phyloP scores from a whole-genome alignment of 2,329 filamentous ascomycete genomes.

The Ilyonectria mors-panacis region DNA sequence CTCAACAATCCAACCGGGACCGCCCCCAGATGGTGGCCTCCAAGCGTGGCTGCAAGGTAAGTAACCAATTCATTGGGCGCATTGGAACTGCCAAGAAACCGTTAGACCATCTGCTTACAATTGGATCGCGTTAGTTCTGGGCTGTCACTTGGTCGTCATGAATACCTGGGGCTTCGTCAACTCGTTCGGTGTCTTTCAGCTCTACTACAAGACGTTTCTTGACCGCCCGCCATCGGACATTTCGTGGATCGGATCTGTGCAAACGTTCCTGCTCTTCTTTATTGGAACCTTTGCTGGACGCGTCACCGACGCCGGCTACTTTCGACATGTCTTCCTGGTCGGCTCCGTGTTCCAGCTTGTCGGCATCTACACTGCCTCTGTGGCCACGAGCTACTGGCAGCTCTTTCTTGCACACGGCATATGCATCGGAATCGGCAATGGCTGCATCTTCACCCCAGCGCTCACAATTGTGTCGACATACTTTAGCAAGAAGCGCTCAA shows the following conservation, averaged over 20 bases:
- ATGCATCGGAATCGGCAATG: slow-evolving; percentile 62
- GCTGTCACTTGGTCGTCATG: slow-evolving; percentile 35
- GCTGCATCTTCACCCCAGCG: slow-evolving; percentile 68
- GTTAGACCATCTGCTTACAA: background rate
- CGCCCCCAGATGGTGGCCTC: background rate
- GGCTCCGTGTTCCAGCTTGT: slow-evolving; percentile 49
- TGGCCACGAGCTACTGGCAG: slow-evolving; percentile 59
- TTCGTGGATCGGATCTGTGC: slow-evolving; percentile 5
- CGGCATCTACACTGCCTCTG: slow-evolving; percentile 59
- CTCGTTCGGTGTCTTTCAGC: slow-evolving; percentile 4
- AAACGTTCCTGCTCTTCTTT: background rate
- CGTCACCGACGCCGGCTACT: background rate
- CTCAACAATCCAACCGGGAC: background rate
- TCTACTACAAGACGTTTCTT: background rate
- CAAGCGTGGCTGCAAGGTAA: background rate
- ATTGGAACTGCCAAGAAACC: background rate
- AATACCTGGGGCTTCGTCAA: slow-evolving; percentile 3
- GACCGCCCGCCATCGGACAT: background rate
- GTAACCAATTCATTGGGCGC: background rate
- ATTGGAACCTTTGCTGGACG: background rate
- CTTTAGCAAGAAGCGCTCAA: slow-evolving; percentile 65
- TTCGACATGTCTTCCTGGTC: background rate
- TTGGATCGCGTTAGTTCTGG: background rate
- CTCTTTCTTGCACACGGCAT: slow-evolving; percentile 64
- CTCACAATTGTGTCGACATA: slow-evolving; percentile 71